Base-by-base conservation (phyloP, 75 land plant genomes). In the Selaginella moellendorffii region DNA sequence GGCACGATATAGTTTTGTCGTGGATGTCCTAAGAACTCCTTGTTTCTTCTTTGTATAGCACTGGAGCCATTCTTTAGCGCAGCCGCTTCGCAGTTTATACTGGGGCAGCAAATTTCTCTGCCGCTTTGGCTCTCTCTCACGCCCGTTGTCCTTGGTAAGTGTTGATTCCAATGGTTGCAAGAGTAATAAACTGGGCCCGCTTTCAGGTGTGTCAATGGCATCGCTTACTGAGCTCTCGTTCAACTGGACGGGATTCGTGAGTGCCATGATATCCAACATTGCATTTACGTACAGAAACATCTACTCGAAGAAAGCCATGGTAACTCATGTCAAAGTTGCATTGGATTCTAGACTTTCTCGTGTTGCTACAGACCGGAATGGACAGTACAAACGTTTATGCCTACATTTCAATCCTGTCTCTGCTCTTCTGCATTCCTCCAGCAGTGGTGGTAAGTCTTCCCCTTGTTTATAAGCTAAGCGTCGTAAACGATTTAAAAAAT, bases 1-100 rank as follows among this genome's bases (percentile, higher is more conserved):
- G 2, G 54, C 19, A 1, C 25, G 25, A 65, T 27, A 10, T 52
- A 65, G 14, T 65, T 22, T 26, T 64, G 21, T 10, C 18, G 26
- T 65, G 53, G 36, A 12, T 68, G 56, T 24, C 9, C 2, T 2
- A 62, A 8, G 14, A 27, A 23, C 26, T 29, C 22, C 26, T 22
- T 19, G 21, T 68, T 59, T 1, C 65, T 25, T 29, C 26, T 2
- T 28, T 54, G 1, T 52, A 27, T 82, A 91, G 98, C 98, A 62
- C 75, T 93, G 76, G 98, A 93, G 69, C 98, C 98, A n/a, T 92
- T 93, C 78, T 93, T 93, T 82, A 93, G 79, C 72, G 98, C 98
- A 54, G 85, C 98, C 30, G 98, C 98, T 46, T 93, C 98, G 25
- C 98, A 93, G 54, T 93, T 93, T 54, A 71, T 93, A 5, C 81